Conservation (phyloP, 2,329 filamentous ascomycete genomes). For the Grosmannia penicillata region DNA sequence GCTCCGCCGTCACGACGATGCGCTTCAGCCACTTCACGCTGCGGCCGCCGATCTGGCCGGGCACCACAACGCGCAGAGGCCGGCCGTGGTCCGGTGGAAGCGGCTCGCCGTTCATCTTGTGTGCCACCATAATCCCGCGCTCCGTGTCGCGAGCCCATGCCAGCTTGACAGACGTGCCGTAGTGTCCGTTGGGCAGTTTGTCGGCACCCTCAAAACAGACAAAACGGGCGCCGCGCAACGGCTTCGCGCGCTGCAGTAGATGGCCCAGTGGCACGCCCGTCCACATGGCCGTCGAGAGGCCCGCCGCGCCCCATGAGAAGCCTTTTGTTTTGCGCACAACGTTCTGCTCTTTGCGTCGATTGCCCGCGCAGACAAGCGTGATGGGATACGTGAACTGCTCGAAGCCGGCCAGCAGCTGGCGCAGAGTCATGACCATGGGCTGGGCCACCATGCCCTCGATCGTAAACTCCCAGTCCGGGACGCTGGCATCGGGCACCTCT, state of each 20-base stretch:
- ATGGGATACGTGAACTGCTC: slow-evolving; percentile 75
- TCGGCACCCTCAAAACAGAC: slow-evolving; percentile 89
- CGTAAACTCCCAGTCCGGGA: slow-evolving; percentile 67
- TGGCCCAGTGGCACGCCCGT: slow-evolving; percentile 68
- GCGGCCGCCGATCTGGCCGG: slow-evolving; percentile 80
- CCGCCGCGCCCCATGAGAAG: slow-evolving; percentile 86
- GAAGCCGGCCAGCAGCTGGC: slow-evolving; percentile 57
- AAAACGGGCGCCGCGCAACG: slow-evolving; percentile 57
- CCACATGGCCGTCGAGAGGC: slow-evolving; percentile 75
- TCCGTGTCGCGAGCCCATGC: slow-evolving; percentile 80
- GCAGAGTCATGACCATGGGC: slow-evolving; percentile 56
- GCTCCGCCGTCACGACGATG: slow-evolving; percentile 60
- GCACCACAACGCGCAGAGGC: slow-evolving; percentile 68
- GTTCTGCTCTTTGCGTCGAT: slow-evolving; percentile 86
- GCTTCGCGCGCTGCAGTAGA: slow-evolving; percentile 52
- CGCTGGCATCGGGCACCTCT: slow-evolving; percentile 53
- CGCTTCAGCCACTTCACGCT: slow-evolving; percentile 88
- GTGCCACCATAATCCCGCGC: slow-evolving; percentile 70
- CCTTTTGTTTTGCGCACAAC: slow-evolving; percentile 81
- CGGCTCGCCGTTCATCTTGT: slow-evolving; percentile 79
- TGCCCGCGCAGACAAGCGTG: slow-evolving; percentile 83
- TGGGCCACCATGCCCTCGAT: slow-evolving; percentile 73
- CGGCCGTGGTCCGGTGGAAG: slow-evolving; percentile 76
- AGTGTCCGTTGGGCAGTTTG: slow-evolving; percentile 73
- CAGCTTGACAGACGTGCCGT: slow-evolving; percentile 76